Percentiles rank a stretch among this genome's conserved stretches.
Conservation (phyloP, 306 rosid species). For the Quercus engelmannii region DNA sequence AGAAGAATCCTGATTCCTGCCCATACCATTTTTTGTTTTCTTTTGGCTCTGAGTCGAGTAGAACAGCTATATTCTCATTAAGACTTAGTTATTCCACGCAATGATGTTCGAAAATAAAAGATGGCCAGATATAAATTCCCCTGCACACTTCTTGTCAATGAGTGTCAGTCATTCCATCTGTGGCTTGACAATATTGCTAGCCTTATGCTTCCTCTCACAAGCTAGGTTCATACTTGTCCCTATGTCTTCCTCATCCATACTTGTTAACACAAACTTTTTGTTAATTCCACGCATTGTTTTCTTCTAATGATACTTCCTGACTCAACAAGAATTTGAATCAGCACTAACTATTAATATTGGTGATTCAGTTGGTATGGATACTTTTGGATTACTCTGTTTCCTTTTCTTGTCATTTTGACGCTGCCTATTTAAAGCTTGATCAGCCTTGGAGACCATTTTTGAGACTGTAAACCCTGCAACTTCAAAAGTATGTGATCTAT, state of each 20-base stretch:
- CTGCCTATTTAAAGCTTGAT: slow-evolving; percentile 47
- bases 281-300: neutral
- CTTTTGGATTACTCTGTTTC: slow-evolving; percentile 30
- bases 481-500: slow-evolving; percentile 63
- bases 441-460: slow-evolving; percentile 77
- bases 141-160: neutral
- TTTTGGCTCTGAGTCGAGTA: neutral
- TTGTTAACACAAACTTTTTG: neutral
- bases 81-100: neutral
- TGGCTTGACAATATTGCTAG: neutral
- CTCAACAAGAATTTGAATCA: slow-evolving; percentile 5
- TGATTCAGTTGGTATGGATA: slow-evolving; percentile 15
- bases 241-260: neutral
- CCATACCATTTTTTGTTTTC: neutral
- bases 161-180: neutral
- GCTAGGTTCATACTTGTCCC: neutral
- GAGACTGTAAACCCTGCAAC: slow-evolving; percentile 80
- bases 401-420: slow-evolving; percentile 38
- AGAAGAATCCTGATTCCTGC: neutral
- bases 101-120: neutral
- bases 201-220: neutral
- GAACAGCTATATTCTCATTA: neutral
- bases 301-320: neutral
- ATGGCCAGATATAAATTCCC: neutral
- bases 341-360: slow-evolving; percentile 7